Conservation (phyloP, 2,329 filamentous ascomycete genomes). For the Aschersonia sp. region DNA sequence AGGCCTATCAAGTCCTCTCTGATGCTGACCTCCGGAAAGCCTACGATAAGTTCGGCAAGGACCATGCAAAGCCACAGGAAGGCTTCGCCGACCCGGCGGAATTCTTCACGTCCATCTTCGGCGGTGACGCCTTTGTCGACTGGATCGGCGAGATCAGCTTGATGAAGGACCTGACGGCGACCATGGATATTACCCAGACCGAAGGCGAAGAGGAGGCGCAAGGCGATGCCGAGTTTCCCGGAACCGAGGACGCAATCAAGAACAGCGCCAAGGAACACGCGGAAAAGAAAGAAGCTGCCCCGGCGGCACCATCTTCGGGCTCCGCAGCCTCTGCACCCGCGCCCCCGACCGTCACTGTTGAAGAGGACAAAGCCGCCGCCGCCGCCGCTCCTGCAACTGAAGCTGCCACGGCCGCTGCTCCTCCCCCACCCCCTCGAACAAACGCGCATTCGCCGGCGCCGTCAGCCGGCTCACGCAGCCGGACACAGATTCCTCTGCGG, state of each 20-base stretch:
- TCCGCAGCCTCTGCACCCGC: conserved; percentile 4
- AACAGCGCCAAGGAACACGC: conserved; percentile 33
- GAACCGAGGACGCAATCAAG: conserved; percentile 39
- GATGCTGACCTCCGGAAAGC: conserved; percentile 74
- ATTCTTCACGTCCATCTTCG: conserved; percentile 98
- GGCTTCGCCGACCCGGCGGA: conserved; percentile 94
- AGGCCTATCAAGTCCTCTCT: conserved; percentile 68
- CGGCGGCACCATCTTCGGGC: background rate
- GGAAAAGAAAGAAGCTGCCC: background rate
- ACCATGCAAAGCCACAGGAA: conserved; percentile 75
- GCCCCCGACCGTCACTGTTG: conserved; percentile 23
- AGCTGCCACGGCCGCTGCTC: conserved; percentile 1
- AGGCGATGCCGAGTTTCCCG: conserved; percentile 37
- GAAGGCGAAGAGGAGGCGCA: conserved; percentile 44
- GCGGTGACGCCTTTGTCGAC: conserved; percentile 87
- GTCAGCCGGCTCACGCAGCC: conserved; percentile 26
- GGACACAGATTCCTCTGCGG: conserved; percentile 53
- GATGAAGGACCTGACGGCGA: conserved; percentile 95
- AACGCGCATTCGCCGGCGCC: conserved; percentile 24
- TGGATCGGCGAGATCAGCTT: conserved; percentile 97
- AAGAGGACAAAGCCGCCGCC: conserved; percentile 18
- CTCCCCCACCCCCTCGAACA: conserved; percentile 16
- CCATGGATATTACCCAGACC: conserved; percentile 93
- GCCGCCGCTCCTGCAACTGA: conserved; percentile 8
- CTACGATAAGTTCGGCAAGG: conserved; percentile 97